Base-by-base conservation (phyloP, 208 protist genomes). In the Crithidia expoeki region DNA sequence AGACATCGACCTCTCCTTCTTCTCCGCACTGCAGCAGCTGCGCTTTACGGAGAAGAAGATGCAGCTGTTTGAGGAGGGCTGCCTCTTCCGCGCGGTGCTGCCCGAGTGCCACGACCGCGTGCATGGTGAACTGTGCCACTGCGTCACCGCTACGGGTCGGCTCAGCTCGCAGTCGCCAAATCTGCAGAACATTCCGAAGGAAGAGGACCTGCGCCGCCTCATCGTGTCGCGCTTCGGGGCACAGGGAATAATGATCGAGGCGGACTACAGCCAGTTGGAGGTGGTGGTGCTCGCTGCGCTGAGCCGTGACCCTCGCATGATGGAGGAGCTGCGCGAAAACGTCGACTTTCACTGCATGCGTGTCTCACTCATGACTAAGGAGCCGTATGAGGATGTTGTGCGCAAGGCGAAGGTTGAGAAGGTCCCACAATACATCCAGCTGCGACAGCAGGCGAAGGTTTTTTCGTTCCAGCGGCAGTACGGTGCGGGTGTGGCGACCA, bases 381-480 rank as follows among this genome's bases (percentile, higher is more conserved):
- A 95, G 75, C 90, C 93, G 9, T 97, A 97, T 72, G 88, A 84
- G 78, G 85, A 95, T 42, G 80, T 97, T 25, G 75, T 95, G 68
- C 86, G 80, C 34, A 97, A 95, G 77, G 80, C 79, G 14, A 95
- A 95, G 65, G 68, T 85, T 60, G 64, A 84, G 55, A 95, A 93
- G 74, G 89, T 96, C 73, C 86, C 84, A 28, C 72, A 84, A 50
- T 95, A 96, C 84, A 86, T 94, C 55, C 87, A 94, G 81, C 83
- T 97, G 34, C 93, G 93, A 4, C 89, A 97, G 82, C 90, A 94
- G 78, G 93, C 93, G 16, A 97, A 97, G 76, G 86, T 91, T 0
- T 97, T 97, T 53, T 96, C 93, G 19, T 97, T 97, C 63, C 93
- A 97, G 75, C 84, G 93, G 21, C 93, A 95, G 76, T 97, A 97